Base-by-base conservation (phyloP, 2,329 filamentous ascomycete genomes). In the Penicillium oxalicum region DNA sequence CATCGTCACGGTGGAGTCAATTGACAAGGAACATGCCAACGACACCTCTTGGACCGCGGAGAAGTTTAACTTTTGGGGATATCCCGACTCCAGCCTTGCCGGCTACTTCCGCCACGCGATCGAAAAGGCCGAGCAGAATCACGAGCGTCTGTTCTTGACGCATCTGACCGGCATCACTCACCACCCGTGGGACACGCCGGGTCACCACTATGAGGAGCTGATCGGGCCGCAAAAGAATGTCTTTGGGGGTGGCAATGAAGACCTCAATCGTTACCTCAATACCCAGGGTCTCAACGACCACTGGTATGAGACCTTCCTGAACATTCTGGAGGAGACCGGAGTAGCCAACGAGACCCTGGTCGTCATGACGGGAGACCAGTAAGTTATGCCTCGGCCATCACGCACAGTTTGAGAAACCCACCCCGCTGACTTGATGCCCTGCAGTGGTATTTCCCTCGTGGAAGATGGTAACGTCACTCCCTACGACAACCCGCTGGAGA, bases 291-390 rank as follows among this genome's bases (percentile, higher is more conserved):
- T 60, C 38, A 56, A 54, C 18, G 62, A 65, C 26, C 42, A 50
- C 34, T 65, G 62, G 62, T 46, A 62, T n/a, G 55, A 52, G 13
- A 49, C 56, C 1, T 55, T 65, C n/a, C 43, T 65, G 28, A 47
- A 59, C 1, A 55, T 61, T 5, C 44, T 65, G 2, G 55, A 62
- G 13, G 61, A 64, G 18, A 56, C 58, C 8, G 61, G 55, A 4
- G 54, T 65, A 12, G 58, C 59, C 33, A 57, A 65, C 38, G 60
- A 65, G 48, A 65, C 62, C 5, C 52, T 65, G 3, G 41, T 65
- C 24, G 53, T 64, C 3, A 59, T 65, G 50, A 56, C 60, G 13
- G 62, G 62, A 40, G 62, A 65, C 37, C 62, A 65, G 53, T 55
- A 49, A 49, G 53, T 47, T 32, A 4, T 18, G 18, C 18, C 18